phyloP scores from a whole-genome alignment of 495 filamentous ascomycete species.

The Pyrenula aspistea region DNA sequence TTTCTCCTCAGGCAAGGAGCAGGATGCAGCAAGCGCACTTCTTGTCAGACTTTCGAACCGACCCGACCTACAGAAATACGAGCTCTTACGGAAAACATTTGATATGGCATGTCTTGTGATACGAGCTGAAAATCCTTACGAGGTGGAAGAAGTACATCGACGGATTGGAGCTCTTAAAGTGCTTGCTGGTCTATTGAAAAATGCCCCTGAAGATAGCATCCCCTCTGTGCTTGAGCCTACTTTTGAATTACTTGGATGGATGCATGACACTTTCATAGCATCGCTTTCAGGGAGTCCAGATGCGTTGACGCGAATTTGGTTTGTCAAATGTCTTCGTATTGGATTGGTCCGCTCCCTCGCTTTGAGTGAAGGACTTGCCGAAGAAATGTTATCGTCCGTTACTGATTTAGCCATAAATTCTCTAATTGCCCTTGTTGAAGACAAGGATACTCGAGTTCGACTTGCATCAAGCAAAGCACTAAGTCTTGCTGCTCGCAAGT shows the following conservation, averaged over 20 bases:
- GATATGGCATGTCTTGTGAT: neutral
- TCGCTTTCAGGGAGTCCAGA: neutral
- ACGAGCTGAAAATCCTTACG: constrained; percentile 31
- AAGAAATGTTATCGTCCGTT: neutral
- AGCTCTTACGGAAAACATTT: constrained; percentile 46
- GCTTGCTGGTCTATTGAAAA: constrained; percentile 54
- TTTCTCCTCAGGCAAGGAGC: constrained; percentile 66
- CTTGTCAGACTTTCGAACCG: constrained; percentile 71
- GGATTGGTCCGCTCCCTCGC: neutral
- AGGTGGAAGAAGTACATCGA: constrained; percentile 10
- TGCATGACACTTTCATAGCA: constrained; percentile 36
- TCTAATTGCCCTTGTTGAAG: constrained; percentile 40
- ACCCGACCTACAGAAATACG: constrained; percentile 72
- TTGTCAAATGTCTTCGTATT: neutral
- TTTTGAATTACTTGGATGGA: constrained; percentile 42
- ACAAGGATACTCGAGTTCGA: constrained; percentile 81
- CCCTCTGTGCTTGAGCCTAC: constrained; percentile 36
- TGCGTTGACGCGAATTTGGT: neutral
- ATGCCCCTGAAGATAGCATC: constrained; percentile 22
- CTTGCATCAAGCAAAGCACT: constrained; percentile 88
- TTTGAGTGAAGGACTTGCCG: neutral
- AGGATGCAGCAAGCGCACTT: constrained; percentile 72
- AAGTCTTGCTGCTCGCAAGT: constrained; percentile 66
- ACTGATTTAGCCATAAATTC: constrained; percentile 56
- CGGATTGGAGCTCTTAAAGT: constrained; percentile 64